Evolutionary conservation across 352 stramenopile species (phyloP).

Genomic region (Phytopythium ostracodes): DNA sequence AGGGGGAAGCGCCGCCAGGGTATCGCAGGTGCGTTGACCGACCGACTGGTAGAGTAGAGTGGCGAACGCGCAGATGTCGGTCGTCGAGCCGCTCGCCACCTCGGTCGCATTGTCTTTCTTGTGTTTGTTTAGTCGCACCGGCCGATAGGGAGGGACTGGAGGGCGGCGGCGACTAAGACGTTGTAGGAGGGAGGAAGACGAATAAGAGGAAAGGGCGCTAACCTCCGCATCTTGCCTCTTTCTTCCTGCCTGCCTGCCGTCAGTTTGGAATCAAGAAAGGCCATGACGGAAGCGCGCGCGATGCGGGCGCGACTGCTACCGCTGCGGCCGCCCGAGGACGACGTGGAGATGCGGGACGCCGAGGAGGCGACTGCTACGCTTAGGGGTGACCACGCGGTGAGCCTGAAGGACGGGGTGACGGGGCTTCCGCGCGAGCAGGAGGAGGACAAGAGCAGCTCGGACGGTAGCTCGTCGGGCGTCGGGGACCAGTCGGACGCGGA

Average conservation of each 20-base stretch:
- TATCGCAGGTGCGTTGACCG: not conserved
- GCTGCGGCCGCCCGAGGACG: not conserved
- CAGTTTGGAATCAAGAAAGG: not conserved
- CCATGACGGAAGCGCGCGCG: not conserved
- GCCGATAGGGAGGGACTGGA: not conserved
- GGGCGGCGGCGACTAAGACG: not conserved
- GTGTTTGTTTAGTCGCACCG: not conserved
- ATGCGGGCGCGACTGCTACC: not conserved
- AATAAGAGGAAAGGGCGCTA: not conserved
- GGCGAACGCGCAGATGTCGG: too few species aligned
- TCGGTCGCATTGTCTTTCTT: not conserved
- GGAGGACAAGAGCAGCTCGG: not conserved
- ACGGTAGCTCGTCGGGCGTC: not conserved
- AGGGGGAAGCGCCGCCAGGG: not conserved
- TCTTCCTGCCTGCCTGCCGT: not conserved
- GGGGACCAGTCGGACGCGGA: not conserved
- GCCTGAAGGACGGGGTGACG: not conserved
- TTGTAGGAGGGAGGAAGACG: too few species aligned
- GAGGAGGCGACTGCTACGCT: not conserved
- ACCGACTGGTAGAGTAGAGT: too few species aligned
- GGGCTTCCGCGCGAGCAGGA: not conserved
- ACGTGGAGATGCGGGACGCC: constrained; percentile 4
- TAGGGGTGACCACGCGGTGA: not conserved
- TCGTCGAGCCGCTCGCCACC: too few species aligned
- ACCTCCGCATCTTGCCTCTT: not conserved